Evolutionary conservation across 768 basidiomycete genomes (phyloP).

Genomic region (Hericium alpestre): DNA sequence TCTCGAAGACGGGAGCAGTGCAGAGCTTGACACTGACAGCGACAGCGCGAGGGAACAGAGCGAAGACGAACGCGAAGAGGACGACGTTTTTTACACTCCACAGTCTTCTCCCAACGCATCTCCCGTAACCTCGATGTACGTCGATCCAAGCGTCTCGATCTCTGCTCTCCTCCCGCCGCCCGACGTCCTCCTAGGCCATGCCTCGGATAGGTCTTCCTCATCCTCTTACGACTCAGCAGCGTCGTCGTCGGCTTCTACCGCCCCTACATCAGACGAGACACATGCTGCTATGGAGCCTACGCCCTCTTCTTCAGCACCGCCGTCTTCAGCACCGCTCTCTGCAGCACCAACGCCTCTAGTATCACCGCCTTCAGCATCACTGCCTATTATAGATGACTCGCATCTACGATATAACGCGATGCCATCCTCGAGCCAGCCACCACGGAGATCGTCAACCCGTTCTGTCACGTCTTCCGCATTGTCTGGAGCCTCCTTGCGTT

Average conservation of each 20-base stretch:
- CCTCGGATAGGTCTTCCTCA: neutral
- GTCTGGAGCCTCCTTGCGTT: neutral
- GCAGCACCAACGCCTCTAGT: neutral
- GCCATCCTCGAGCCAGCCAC: neutral
- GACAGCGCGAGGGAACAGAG: conserved; percentile 2
- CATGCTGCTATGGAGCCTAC: neutral
- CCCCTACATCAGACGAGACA: conserved; percentile 11
- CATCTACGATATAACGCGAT: neutral
- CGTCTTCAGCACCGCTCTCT: neutral
- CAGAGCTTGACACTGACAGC: neutral
- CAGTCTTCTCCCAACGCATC: conserved; percentile 8
- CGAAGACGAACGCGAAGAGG: neutral
- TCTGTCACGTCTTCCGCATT: neutral
- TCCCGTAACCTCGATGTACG: conserved; percentile 5
- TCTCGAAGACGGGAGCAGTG: neutral
- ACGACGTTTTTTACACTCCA: conserved; percentile 11
- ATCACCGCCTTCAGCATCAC: neutral
- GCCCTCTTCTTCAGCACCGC: neutral
- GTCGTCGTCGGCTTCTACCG: conserved; percentile 12
- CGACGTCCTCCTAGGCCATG: conserved; percentile 8
- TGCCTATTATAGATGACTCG: neutral
- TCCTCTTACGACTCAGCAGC: conserved; percentile 3
- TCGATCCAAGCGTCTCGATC: conserved; percentile 1
- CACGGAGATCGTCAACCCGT: neutral
- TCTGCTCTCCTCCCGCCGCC: neutral